Conservation (phyloP, 2,329 filamentous ascomycete genomes). For the Hortaea werneckii region DNA sequence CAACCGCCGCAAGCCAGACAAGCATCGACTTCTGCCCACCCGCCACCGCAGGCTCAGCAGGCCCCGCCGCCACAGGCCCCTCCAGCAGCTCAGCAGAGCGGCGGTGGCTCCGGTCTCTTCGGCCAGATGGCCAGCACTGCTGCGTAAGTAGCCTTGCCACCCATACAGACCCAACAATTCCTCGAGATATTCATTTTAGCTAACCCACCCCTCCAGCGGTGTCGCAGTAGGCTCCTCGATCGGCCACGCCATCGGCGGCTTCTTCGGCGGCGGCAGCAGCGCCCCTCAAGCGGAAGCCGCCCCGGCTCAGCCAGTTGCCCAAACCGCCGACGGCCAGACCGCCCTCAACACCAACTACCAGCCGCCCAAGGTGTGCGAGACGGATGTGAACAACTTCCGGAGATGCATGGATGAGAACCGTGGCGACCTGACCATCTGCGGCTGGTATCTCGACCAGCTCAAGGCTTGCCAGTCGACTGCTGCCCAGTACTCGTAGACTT, state of each 20-base stretch:
- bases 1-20: slow-evolving; percentile 50
- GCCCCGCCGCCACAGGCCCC: slow-evolving; percentile 37
- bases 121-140: slow-evolving; percentile 97
- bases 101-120: slow-evolving; percentile 72
- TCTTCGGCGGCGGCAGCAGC: slow-evolving; percentile 67
- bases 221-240: slow-evolving; percentile 92
- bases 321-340: slow-evolving; percentile 24
- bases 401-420: slow-evolving; percentile 93
- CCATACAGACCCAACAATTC: too few species aligned
- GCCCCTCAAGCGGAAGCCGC: slow-evolving; percentile 37
- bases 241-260: slow-evolving; percentile 84
- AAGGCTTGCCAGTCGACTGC: slow-evolving; percentile 42
- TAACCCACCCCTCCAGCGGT: slow-evolving; percentile 52
- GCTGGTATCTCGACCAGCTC: slow-evolving; percentile 93
- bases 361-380: slow-evolving; percentile 51
- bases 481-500: slow-evolving; percentile 30
- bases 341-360: slow-evolving; percentile 25
- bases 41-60: slow-evolving; percentile 27
- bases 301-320: slow-evolving; percentile 14
- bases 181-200: too few species aligned
- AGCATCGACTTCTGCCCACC: slow-evolving; percentile 40
- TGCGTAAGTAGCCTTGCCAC: slow-evolving; percentile 59
- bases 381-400: slow-evolving; percentile 75
- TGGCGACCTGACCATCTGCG: slow-evolving; percentile 91
- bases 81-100: slow-evolving; percentile 26